A percentile compares a stretch with the other conserved stretches of the same genome.
Conservation (phyloP, 1,284 basidiomycete genomes). For the Melampsora allii-populina region DNA sequence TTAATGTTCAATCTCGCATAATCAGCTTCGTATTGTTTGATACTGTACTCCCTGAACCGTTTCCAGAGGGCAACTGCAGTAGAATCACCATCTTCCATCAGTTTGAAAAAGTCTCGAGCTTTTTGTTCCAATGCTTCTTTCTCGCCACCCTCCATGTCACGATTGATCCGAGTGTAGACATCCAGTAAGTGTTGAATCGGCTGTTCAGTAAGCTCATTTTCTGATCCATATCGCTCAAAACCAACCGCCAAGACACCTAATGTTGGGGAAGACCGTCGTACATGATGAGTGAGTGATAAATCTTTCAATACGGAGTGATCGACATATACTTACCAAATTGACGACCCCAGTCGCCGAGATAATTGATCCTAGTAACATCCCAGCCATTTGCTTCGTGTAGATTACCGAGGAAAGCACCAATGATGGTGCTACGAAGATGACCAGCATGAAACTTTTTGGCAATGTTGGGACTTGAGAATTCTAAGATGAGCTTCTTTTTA, state of each 20-base stretch:
- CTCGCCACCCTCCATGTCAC: constrained; percentile 60
- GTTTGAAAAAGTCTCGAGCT: constrained; percentile 88
- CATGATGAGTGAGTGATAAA: background rate
- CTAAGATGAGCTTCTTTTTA: constrained; percentile 73
- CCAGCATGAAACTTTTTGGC: constrained; percentile 99
- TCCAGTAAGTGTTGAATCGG: constrained; percentile 94
- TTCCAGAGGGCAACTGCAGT: constrained; percentile 81
- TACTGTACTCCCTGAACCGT: constrained; percentile 85
- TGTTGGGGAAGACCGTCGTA: constrained; percentile 51
- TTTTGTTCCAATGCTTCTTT: constrained; percentile 61
- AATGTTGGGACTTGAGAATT: constrained; percentile 97
- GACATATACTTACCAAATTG: constrained; percentile 53
- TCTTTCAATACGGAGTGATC: background rate
- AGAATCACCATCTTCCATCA: constrained; percentile 93
- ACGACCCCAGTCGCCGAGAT: constrained; percentile 60
- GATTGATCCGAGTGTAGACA: constrained; percentile 91
- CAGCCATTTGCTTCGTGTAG: constrained; percentile 90
- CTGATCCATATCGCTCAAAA: constrained; percentile 84
- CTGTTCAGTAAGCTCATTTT: constrained; percentile 76
- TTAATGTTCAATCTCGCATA: constrained; percentile 86
- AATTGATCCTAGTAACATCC: constrained; percentile 88
- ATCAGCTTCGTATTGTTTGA: constrained; percentile 85
- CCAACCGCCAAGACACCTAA: constrained; percentile 87
- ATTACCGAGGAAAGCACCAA: constrained; percentile 89
- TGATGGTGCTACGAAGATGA: constrained; percentile 93